These are phyloP conservation scores for Leishmania braziliensis DNA, from an alignment of 208 protist species.

Conservation along the genomic window DNA sequence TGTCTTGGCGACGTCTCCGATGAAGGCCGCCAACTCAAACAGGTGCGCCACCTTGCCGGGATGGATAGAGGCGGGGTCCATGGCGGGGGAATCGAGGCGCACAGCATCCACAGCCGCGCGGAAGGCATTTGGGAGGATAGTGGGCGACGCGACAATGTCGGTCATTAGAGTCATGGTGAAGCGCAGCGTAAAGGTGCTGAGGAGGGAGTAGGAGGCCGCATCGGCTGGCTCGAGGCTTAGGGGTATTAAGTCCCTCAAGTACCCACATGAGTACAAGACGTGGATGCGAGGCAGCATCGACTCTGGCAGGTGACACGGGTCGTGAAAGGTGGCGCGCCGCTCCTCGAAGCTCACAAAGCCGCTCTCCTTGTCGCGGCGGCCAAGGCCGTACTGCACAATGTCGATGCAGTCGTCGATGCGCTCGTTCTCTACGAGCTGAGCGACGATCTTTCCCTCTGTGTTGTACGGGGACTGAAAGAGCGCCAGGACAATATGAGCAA, in stretches of 20 bases:
- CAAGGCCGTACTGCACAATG: conserved; percentile 82
- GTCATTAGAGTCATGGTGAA: conserved; percentile 64
- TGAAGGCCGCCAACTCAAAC: conserved; percentile 62
- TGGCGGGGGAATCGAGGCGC: conserved; percentile 6
- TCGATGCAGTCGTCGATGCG: conserved; percentile 72
- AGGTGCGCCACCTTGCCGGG: conserved; percentile 23
- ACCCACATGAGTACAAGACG: conserved; percentile 67
- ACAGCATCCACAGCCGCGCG: conserved; percentile 11
- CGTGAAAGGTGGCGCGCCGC: conserved; percentile 71
- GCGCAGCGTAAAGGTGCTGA: conserved; percentile 57
- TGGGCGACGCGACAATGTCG: conserved; percentile 50
- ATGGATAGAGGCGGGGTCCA: conserved; percentile 9
- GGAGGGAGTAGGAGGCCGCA: conserved; percentile 44
- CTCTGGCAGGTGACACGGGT: conserved; percentile 66
- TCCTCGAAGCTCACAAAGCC: conserved; percentile 70
- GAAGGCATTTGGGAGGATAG: conserved; percentile 52
- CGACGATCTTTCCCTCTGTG: conserved; percentile 71
- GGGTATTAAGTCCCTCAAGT: conserved; percentile 73
- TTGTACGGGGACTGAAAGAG: conserved; percentile 69
- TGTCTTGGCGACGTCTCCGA: conserved; percentile 67
- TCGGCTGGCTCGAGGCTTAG: conserved; percentile 80
- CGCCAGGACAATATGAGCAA: conserved; percentile 47
- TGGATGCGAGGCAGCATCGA: conserved; percentile 58
- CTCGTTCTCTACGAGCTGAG: conserved; percentile 70
- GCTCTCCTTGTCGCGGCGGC: conserved; percentile 47